Base-by-base conservation (phyloP, 257 asterid genomes). In the Thymus quinquecostatus region DNA sequence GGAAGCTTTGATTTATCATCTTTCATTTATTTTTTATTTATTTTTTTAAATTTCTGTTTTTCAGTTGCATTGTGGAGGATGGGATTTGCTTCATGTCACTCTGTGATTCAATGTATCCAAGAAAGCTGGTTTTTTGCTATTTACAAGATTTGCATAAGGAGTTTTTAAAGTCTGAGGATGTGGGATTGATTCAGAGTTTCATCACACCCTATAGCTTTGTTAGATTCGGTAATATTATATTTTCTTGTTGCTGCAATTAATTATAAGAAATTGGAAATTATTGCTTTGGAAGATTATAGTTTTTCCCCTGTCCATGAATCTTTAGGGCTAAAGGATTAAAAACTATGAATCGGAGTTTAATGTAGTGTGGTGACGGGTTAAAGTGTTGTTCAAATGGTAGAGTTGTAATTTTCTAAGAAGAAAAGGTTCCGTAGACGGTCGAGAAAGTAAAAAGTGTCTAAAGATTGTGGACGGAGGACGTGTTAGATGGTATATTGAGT, bases 71-170 rank as follows among this genome's bases (percentile, higher is more conserved):
- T 34, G 86, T 86, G 29, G 92, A 77, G 64, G 69, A 86, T 68
- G 92, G 86, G 10, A 70, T 88, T 57, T 89, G 92, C 73, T 86
- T 81, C 67, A 83, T 86, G 81, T 79, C 72, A 2, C 79, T 86
- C 0, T 69, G 89, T 57, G 92, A 85, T 54, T 80, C 82, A 40
- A 66, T 82, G 2, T 86, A 85, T 66, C 96, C 96, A 33, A 76
- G 77, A 79, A 83, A 85, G 74, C 85, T 86, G 60, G 88, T 79
- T 45, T 81, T 79, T 64, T 68, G 50, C 66, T 88, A 82, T 49
- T 82, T 88, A 64, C 87, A 77, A 79, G 92, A 88, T 66, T 80
- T 88, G 82, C 82, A 77, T 0, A 76, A 55, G 75, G 86, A 81
- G 77, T 83, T 84, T 71, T 75, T 71, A 28, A 82, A 80, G 79